Evolutionary conservation across 2,329 filamentous ascomycete species (phyloP).

Genomic region (Hypoxylon sp.): DNA sequence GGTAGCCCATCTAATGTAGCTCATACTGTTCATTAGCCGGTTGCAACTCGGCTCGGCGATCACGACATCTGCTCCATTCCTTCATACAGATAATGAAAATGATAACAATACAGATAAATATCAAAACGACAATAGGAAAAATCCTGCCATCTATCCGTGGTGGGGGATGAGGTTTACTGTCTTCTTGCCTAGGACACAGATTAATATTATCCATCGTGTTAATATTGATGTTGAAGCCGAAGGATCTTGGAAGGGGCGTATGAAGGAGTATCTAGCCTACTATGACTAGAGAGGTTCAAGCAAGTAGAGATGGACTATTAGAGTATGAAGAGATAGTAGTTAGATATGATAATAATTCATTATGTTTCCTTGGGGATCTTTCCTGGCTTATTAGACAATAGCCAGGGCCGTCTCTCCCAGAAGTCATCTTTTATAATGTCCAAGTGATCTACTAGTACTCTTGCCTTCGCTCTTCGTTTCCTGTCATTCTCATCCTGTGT

Average conservation of each 20-base stretch:
- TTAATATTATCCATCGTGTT: conserved; percentile 13
- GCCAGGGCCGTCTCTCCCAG: conserved; percentile 89
- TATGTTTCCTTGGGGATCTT: conserved; percentile 74
- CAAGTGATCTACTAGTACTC: conserved; percentile 84
- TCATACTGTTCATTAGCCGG: conserved; percentile 8
- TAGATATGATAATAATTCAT: conserved; percentile 23
- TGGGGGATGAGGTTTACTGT: neutral
- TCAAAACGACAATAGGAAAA: neutral
- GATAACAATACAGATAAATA: neutral
- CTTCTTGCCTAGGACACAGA: neutral
- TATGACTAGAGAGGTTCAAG: neutral
- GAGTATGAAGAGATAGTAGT: neutral
- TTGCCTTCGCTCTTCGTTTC: conserved; percentile 85
- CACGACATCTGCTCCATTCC: neutral
- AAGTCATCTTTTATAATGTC: conserved; percentile 98
- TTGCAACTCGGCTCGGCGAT: neutral
- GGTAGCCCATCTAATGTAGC: conserved; percentile 3
- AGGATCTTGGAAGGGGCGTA: neutral
- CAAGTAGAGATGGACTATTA: conserved; percentile 5
- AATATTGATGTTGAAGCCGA: neutral
- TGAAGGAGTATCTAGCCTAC: neutral
- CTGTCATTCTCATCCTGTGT: conserved; percentile 87
- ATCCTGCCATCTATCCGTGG: neutral
- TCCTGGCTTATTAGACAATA: conserved; percentile 81
- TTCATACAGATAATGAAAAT: neutral